A percentile compares a stretch with the other conserved stretches of the same genome.
These are phyloP conservation scores for Medicago ruthenica DNA, from an alignment of 306 rosid genomes.

Conservation along the genomic window DNA sequence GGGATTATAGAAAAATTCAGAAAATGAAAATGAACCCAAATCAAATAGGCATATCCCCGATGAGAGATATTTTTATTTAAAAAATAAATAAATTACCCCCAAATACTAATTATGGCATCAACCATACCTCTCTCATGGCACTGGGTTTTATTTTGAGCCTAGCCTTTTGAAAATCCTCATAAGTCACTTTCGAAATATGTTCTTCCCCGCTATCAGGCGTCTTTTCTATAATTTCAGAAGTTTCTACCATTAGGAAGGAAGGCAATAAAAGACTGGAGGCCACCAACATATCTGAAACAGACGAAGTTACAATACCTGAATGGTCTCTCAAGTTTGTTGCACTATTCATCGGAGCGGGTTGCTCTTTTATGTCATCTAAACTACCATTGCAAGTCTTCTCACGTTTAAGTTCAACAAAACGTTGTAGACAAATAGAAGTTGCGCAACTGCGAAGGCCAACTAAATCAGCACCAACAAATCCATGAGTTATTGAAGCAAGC, in stretches of 20 bases:
- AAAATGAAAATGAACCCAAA: constrained; percentile 31
- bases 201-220: neutral
- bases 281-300: constrained; percentile 45
- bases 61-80: constrained; percentile 4
- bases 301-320: constrained; percentile 48
- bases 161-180: constrained; percentile 87
- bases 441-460: constrained; percentile 84
- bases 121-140: constrained; percentile 97
- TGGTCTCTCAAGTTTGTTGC: constrained; percentile 41
- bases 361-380: constrained; percentile 40
- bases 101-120: neutral
- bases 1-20: neutral
- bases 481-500: constrained; percentile 81
- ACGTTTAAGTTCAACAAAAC: constrained; percentile 43
- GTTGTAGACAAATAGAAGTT: constrained; percentile 67
- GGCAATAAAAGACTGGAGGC: constrained; percentile 44
- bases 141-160: constrained; percentile 82
- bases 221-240: constrained; percentile 46
- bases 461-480: constrained; percentile 93
- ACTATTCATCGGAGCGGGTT: constrained; percentile 44
- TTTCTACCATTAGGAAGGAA: constrained; percentile 41
- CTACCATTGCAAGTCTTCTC: constrained; percentile 41
- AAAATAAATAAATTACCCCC: neutral
- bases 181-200: constrained; percentile 43
- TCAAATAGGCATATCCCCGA: constrained; percentile 20